Conservation (phyloP, 306 rosid genomes). For the Gynostemma pentaphyllum region DNA sequence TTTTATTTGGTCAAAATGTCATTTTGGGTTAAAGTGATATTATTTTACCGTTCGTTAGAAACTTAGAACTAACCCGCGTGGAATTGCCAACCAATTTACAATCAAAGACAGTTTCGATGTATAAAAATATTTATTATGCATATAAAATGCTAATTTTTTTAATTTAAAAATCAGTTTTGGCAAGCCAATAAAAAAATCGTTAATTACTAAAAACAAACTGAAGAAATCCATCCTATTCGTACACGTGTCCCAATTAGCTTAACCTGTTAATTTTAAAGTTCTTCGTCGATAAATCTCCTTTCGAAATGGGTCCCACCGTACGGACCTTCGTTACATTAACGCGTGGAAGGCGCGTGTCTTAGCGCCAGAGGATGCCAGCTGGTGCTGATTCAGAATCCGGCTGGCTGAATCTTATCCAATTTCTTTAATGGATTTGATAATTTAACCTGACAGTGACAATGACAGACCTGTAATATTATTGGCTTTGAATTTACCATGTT, state of each 20-base stretch:
- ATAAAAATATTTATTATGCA: too few relatives aligned
- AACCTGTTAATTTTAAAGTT: neutral
- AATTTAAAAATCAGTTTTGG: too few relatives aligned
- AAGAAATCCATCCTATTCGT: neutral
- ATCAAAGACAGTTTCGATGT: too few relatives aligned
- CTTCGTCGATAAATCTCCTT: neutral
- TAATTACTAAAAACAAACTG: neutral
- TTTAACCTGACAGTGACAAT: slow-evolving; percentile 4
- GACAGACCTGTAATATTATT: slow-evolving; percentile 3
- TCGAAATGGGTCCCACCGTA: neutral
- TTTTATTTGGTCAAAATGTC: too few relatives aligned
- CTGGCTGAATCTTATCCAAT: slow-evolving; percentile 22
- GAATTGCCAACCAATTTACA: too few relatives aligned
- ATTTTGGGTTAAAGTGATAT: too few relatives aligned
- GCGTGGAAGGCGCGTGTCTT: slow-evolving; percentile 19
- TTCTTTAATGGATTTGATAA: neutral
- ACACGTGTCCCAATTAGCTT: neutral
- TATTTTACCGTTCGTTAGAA: too few relatives aligned
- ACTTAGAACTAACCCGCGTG: too few relatives aligned
- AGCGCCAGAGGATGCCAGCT: slow-evolving; percentile 15
- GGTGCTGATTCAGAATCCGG: slow-evolving; percentile 14
- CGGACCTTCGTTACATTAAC: neutral
- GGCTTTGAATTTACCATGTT: neutral
- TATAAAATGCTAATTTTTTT: too few relatives aligned
- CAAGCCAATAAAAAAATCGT: neutral